Conservation (phyloP, 148 eudicot genomes). For the Rhododendron simsii region DNA sequence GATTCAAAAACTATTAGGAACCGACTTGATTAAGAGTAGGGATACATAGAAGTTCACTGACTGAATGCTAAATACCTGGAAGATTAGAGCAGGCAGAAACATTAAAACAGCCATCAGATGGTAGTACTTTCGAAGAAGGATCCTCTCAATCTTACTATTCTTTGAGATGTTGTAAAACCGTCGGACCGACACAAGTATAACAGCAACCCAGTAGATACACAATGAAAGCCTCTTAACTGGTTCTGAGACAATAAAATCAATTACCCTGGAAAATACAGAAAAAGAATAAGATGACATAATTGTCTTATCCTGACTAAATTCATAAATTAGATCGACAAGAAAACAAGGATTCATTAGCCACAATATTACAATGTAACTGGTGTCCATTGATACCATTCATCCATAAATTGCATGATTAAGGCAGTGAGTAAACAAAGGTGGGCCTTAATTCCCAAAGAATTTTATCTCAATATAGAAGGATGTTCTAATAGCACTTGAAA, state of each 20-base stretch:
- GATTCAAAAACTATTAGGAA: neutral
- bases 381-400: neutral
- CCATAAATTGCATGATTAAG: neutral
- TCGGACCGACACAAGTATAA: slow-evolving; percentile 57
- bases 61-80: slow-evolving; percentile 59
- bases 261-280: slow-evolving; percentile 56
- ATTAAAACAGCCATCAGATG: slow-evolving; percentile 91
- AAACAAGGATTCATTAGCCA: neutral
- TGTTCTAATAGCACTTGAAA: slow-evolving; percentile 28
- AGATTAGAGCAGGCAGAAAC: slow-evolving; percentile 90
- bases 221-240: slow-evolving; percentile 80
- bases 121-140: slow-evolving; percentile 92
- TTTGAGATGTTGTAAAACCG: slow-evolving; percentile 77
- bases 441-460: neutral
- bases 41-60: neutral
- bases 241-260: slow-evolving; percentile 74
- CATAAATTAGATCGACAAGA: neutral
- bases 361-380: neutral
- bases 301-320: neutral
- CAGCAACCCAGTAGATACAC: slow-evolving; percentile 75
- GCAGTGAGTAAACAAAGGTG: neutral
- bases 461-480: neutral
- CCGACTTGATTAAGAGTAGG: neutral
- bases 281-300: neutral
- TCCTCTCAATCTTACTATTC: slow-evolving; percentile 84